Conservation (phyloP, 768 basidiomycete species). For the Termitomyces sp. region DNA sequence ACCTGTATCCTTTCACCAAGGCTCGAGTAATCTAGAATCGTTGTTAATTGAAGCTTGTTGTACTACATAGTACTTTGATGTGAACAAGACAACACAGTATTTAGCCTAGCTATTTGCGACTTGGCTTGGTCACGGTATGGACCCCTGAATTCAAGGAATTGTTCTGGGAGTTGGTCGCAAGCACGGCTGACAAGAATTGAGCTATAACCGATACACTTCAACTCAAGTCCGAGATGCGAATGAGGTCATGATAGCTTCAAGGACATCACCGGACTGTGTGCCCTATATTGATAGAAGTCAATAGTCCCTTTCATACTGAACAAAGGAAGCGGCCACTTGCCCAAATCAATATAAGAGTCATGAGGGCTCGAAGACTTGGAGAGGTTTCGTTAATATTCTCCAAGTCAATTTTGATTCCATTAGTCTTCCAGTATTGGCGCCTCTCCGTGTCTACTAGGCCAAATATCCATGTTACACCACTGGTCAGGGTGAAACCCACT, state of each 20-base stretch:
- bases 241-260: not conserved
- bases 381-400: not conserved
- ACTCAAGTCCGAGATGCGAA: not conserved
- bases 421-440: too few species aligned
- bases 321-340: not conserved
- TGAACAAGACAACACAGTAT: too few species aligned
- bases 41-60: not conserved
- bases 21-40: not conserved
- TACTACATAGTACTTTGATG: not conserved
- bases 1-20: not conserved
- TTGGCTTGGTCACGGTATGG: not conserved
- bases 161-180: too few species aligned
- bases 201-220: not conserved
- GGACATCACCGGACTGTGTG: not conserved
- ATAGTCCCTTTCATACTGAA: not conserved
- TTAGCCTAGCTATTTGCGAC: too few species aligned
- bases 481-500: not conserved
- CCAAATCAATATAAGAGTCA: not conserved
- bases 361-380: not conserved
- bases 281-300: not conserved
- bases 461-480: not conserved
- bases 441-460: not conserved
- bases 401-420: not conserved
- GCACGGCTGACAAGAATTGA: not conserved
- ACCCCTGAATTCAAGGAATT: too few species aligned